Conservation (phyloP, 257 asterid genomes). For the Penstemon barbatus region DNA sequence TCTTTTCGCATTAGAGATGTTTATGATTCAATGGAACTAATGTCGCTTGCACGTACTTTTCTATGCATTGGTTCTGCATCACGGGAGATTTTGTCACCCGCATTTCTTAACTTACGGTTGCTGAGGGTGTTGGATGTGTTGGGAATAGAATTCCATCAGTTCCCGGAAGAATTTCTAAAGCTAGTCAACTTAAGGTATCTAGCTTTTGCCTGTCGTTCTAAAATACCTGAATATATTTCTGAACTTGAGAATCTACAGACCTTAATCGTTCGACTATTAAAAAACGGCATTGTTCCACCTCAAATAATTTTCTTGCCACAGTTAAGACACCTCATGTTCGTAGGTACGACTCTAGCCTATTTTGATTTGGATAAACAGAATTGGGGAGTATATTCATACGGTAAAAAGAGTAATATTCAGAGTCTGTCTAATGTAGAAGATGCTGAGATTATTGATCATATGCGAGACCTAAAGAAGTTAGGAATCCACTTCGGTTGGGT, state of each 20-base stretch:
- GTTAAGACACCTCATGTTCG: too few species aligned
- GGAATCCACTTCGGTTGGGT: too few species aligned
- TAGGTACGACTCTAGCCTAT: too few species aligned
- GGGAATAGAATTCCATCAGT: background rate
- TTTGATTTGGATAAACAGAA: too few species aligned
- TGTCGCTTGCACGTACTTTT: background rate
- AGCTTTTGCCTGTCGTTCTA: background rate
- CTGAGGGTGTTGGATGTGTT: conserved; percentile 3
- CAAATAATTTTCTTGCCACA: too few species aligned
- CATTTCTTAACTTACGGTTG: background rate
- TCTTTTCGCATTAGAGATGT: background rate
- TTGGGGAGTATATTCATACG: too few species aligned
- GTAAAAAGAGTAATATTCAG: too few species aligned
- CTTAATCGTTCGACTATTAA: background rate
- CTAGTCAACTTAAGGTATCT: conserved; percentile 8
- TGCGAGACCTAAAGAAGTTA: too few species aligned
- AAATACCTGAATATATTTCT: too few species aligned
- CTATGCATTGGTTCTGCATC: background rate
- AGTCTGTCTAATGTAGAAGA: too few species aligned
- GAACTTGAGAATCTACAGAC: background rate
- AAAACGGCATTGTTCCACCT: too few species aligned
- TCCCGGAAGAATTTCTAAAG: background rate
- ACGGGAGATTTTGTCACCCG: background rate
- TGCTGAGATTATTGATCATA: too few species aligned
- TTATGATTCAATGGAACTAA: background rate